phyloP scores from a whole-genome alignment of 352 stramenopile genomes.

The Pseudoperonospora humuli region DNA sequence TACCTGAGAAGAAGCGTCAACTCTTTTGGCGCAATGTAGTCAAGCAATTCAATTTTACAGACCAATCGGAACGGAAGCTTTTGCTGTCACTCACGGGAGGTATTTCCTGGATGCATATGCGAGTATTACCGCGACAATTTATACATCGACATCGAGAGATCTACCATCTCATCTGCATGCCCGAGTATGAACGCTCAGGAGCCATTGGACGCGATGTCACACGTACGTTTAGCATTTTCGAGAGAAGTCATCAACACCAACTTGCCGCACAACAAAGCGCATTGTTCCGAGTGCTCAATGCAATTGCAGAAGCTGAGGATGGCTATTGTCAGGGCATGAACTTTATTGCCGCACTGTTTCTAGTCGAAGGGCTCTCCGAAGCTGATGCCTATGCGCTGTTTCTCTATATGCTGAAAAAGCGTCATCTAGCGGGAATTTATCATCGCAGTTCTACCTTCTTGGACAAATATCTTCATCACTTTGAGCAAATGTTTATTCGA shows the following conservation, averaged over 20 bases:
- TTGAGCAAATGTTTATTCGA: conserved; percentile 60
- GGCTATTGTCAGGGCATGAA: conserved; percentile 87
- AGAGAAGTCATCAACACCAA: conserved; percentile 38
- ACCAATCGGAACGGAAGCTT: conserved; percentile 48
- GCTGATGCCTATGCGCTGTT: conserved; percentile 77
- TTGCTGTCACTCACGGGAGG: conserved; percentile 60
- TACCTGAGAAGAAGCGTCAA: conserved; percentile 32
- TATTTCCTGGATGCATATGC: conserved; percentile 60
- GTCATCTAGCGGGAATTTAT: conserved; percentile 72
- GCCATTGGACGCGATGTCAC: conserved; percentile 76
- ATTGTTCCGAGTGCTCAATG: conserved; percentile 76
- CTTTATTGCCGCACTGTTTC: conserved; percentile 81
- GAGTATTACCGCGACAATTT: conserved; percentile 39
- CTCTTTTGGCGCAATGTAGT: conserved; percentile 76
- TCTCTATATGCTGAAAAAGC: conserved; percentile 74
- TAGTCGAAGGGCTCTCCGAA: conserved; percentile 74
- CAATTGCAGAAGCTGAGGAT: conserved; percentile 66
- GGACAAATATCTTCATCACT: conserved; percentile 79
- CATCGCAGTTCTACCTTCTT: conserved; percentile 78
- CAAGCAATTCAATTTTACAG: conserved; percentile 72
- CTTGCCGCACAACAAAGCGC: conserved; percentile 48
- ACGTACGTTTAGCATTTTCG: conserved; percentile 83
- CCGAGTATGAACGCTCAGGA: conserved; percentile 59
- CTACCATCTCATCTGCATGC: conserved; percentile 61
- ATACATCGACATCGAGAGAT: conserved; percentile 67